A percentile compares a stretch with the other conserved stretches of the same genome.
Evolutionary conservation across 768 basidiomycete species (phyloP).

Genomic region (Multifurca ochricompacta): DNA sequence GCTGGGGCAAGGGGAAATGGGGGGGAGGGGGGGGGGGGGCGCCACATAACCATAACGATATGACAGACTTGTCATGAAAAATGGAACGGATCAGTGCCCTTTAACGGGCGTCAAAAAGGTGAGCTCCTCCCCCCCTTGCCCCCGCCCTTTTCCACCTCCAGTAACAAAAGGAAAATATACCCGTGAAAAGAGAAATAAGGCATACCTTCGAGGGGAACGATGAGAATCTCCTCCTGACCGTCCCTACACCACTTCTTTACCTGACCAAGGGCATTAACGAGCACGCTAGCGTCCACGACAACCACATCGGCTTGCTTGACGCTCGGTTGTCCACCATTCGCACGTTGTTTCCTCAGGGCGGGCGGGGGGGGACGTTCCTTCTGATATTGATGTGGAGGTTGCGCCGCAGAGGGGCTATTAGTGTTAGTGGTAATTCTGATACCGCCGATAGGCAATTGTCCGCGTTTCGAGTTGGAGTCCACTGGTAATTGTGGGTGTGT

Average conservation of each 20-base stretch:
- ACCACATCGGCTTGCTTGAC: conserved; percentile 65
- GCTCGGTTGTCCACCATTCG: not conserved
- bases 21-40: not conserved
- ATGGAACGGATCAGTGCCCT: too few species aligned
- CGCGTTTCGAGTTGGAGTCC: conserved; percentile 24
- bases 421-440: conserved; percentile 7
- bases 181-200: conserved; percentile 15
- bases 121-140: too few species aligned
- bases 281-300: conserved; percentile 74
- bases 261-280: conserved; percentile 68
- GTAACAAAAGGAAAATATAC: not conserved
- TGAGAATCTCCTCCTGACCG: conserved; percentile 66
- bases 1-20: too few species aligned
- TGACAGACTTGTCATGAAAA: not conserved
- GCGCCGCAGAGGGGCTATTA: too few species aligned
- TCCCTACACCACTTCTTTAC: conserved; percentile 79
- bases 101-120: conserved; percentile 4
- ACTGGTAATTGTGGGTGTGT: conserved; percentile 8
- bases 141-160: too few species aligned
- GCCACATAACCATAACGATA: not conserved
- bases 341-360: not conserved
- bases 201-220: conserved; percentile 85
- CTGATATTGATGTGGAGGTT: not conserved
- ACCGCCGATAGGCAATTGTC: conserved; percentile 11
- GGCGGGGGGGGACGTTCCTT: conserved; percentile 1